Conservation (phyloP, 257 asterid species). For the Perilla frutescens region DNA sequence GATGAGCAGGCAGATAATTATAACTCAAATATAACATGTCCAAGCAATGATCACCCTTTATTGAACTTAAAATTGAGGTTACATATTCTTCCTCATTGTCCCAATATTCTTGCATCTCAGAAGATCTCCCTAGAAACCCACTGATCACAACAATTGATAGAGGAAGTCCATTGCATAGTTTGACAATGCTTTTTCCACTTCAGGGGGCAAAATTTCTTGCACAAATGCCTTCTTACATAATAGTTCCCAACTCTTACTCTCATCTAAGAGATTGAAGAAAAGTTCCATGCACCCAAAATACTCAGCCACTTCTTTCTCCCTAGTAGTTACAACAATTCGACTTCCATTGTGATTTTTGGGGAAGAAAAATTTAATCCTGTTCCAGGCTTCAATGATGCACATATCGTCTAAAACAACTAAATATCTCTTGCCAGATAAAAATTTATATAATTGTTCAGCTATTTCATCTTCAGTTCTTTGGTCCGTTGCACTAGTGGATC, state of each 20-base stretch:
- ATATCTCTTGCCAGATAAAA: slow-evolving; percentile 3
- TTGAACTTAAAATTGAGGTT: background rate
- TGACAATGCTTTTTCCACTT: slow-evolving; percentile 5
- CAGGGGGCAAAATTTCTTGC: background rate
- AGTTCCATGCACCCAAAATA: background rate
- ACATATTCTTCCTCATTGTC: background rate
- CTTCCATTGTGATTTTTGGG: slow-evolving; percentile 18
- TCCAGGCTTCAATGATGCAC: slow-evolving; percentile 28
- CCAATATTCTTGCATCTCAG: background rate
- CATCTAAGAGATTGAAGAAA: background rate
- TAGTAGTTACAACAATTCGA: slow-evolving; percentile 20
- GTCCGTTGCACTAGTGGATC: background rate
- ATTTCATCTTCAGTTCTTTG: background rate
- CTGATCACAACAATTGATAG: slow-evolving; percentile 10
- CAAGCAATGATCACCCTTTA: slow-evolving; percentile 7
- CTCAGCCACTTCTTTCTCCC: slow-evolving; percentile 13
- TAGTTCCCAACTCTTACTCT: slow-evolving; percentile 3
- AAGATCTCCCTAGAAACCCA: slow-evolving; percentile 13
- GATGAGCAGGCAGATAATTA: background rate
- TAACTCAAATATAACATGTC: slow-evolving; percentile 26
- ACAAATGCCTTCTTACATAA: slow-evolving; percentile 5
- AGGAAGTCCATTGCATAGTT: slow-evolving; percentile 18
- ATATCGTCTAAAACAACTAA: slow-evolving; percentile 11
- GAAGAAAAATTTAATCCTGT: background rate
- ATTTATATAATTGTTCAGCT: background rate